Percentiles rank a stretch among this genome's conserved stretches.
Evolutionary conservation across 441 rosid genomes (phyloP).

Genomic region (Adansonia grandidieri): DNA sequence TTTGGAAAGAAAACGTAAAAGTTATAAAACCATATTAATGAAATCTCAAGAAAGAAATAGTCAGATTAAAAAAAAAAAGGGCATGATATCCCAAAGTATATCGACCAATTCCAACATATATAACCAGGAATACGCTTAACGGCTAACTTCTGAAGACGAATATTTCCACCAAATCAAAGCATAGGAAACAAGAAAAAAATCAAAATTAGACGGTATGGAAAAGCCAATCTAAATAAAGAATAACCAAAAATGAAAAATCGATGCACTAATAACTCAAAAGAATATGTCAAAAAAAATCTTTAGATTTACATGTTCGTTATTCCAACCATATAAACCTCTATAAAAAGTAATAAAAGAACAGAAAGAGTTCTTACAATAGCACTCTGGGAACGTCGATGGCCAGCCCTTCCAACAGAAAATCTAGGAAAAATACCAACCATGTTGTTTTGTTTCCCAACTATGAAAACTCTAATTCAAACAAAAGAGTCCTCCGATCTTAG

Average conservation of each 20-base stretch:
- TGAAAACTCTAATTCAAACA: conserved; percentile 1
- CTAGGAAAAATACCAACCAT: conserved; percentile 93
- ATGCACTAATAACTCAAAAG: neutral
- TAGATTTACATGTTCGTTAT: neutral
- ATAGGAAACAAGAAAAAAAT: neutral
- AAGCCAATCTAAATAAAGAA: conserved; percentile 15
- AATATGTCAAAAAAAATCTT: conserved; percentile 12
- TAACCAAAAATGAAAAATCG: conserved; percentile 19
- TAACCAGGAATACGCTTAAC: conserved; percentile 6
- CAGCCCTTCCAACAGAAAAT: conserved; percentile 66
- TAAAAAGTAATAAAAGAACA: neutral
- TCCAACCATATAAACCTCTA: neutral
- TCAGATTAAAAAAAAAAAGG: neutral
- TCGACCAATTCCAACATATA: conserved; percentile 3
- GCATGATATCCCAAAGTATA: neutral
- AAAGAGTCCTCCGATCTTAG: neutral
- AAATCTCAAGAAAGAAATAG: neutral
- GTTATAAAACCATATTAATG: neutral
- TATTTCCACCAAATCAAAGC: neutral
- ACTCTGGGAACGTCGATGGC: conserved; percentile 82
- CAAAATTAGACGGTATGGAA: neutral
- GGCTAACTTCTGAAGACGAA: neutral
- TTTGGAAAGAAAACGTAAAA: neutral
- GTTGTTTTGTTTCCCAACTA: neutral
- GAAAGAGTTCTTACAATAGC: conserved; percentile 59